Evolutionary conservation across 768 basidiomycete genomes (phyloP).

Genomic region (Tricholoma matsutake): DNA sequence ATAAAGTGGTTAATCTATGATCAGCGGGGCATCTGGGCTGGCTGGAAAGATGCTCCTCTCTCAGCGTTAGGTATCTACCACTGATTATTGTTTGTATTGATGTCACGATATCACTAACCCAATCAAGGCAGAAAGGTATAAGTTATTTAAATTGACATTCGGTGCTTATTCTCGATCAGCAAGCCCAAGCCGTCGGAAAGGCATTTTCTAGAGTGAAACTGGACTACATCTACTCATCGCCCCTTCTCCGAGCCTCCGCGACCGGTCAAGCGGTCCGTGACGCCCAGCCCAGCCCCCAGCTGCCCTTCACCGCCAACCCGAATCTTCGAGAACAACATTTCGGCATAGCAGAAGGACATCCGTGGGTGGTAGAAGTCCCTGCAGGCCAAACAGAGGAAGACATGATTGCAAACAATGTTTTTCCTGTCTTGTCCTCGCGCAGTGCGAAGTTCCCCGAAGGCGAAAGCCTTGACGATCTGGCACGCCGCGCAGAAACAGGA

Average conservation of each 20-base stretch:
- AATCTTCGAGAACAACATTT: constrained; percentile 70
- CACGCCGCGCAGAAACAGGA: constrained; percentile 47
- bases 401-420: constrained; percentile 47
- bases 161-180: constrained; percentile 29
- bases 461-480: constrained; percentile 65
- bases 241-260: constrained; percentile 59
- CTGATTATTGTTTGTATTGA: constrained; percentile 3
- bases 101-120: background rate
- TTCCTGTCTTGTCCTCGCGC: constrained; percentile 47
- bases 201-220: constrained; percentile 48
- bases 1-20: background rate
- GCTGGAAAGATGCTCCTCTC: constrained; percentile 75
- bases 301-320: constrained; percentile 49
- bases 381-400: constrained; percentile 36
- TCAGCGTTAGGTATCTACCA: constrained; percentile 55
- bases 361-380: constrained; percentile 40
- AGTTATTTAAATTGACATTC: background rate
- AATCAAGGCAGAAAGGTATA: constrained; percentile 22
- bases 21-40: constrained; percentile 59
- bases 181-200: constrained; percentile 60
- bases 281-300: constrained; percentile 47
- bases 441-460: constrained; percentile 61
- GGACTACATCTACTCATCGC: constrained; percentile 62
- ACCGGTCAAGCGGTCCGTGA: constrained; percentile 57
- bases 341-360: constrained; percentile 66